These are phyloP conservation scores for Ochetophila trinervis DNA, from an alignment of 306 rosid genomes.

Conservation along the genomic window DNA sequence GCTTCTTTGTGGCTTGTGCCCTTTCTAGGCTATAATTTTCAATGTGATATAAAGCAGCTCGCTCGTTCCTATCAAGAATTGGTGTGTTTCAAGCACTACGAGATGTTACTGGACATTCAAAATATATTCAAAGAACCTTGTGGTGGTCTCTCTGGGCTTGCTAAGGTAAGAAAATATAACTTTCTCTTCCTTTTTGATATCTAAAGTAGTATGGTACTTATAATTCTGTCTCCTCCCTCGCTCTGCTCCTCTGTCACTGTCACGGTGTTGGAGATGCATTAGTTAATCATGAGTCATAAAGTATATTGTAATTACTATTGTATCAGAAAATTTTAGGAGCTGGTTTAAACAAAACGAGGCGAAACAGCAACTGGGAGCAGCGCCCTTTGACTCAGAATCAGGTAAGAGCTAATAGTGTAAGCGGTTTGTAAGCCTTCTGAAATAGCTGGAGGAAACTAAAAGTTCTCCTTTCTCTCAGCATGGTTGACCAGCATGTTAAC, in stretches of 20 bases:
- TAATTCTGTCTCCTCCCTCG: slow-evolving; percentile 9
- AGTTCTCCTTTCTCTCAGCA: background rate
- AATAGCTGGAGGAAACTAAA: background rate
- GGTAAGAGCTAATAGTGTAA: slow-evolving; percentile 52
- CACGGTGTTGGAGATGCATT: slow-evolving; percentile 8
- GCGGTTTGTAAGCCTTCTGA: background rate
- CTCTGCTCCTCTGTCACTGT: slow-evolving; percentile 1
- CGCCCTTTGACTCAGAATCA: slow-evolving; percentile 81
- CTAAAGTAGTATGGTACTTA: background rate
- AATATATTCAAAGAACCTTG: slow-evolving; percentile 65
- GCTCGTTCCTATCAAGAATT: slow-evolving; percentile 71
- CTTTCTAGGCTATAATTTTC: slow-evolving; percentile 82
- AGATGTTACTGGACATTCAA: slow-evolving; percentile 80
- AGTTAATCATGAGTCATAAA: slow-evolving; percentile 19
- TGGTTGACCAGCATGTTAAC: background rate
- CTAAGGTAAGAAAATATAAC: slow-evolving; percentile 48
- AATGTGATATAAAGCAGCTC: slow-evolving; percentile 81
- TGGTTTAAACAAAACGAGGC: slow-evolving; percentile 84
- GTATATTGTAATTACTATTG: slow-evolving; percentile 15
- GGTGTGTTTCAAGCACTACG: slow-evolving; percentile 75
- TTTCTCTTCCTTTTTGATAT: background rate
- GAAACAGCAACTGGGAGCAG: slow-evolving; percentile 95
- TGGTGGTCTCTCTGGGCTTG: slow-evolving; percentile 89
- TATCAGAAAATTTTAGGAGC: slow-evolving; percentile 86
- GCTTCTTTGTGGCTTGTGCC: slow-evolving; percentile 28